phyloP scores from a whole-genome alignment of 768 basidiomycete species.

The Pleurotus tuoliensis region DNA sequence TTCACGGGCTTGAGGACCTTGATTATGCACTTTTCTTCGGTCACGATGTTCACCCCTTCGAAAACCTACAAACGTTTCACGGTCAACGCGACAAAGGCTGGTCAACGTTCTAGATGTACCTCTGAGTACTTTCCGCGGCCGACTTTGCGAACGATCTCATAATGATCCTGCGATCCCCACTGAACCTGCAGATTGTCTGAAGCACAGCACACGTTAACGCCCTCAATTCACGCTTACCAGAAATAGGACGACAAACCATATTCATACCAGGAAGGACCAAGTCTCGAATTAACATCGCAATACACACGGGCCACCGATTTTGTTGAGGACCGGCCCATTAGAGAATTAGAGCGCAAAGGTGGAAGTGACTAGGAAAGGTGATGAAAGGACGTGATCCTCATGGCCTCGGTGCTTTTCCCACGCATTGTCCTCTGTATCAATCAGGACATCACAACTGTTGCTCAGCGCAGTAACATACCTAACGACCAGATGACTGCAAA shows the following conservation, averaged over 20 bases:
- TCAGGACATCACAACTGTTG: conserved; percentile 1
- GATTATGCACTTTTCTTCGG: conserved; percentile 94
- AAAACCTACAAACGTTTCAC: conserved; percentile 58
- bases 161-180: conserved; percentile 96
- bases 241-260: conserved; percentile 60
- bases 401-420: conserved; percentile 1
- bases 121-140: conserved; percentile 95
- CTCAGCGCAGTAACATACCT: not conserved
- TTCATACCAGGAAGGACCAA: conserved; percentile 93
- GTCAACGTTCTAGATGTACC: conserved; percentile 37
- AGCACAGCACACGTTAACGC: conserved; percentile 12
- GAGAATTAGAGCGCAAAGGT: conserved; percentile 16
- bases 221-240: conserved; percentile 16
- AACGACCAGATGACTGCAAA: not conserved
- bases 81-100: conserved; percentile 9
- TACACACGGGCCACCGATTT: conserved; percentile 88
- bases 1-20: conserved; percentile 99
- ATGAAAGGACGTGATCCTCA: conserved; percentile 7
- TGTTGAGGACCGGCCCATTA: conserved; percentile 68
- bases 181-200: conserved; percentile 94
- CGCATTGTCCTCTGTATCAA: conserved; percentile 1
- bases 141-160: conserved; percentile 96
- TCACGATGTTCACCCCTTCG: conserved; percentile 88
- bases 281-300: conserved; percentile 79
- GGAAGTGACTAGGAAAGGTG: conserved; percentile 8